Percentiles rank a stretch among this genome's conserved stretches.
phyloP scores from a whole-genome alignment of 768 basidiomycete genomes.

The Cyclocybe aegerita region DNA sequence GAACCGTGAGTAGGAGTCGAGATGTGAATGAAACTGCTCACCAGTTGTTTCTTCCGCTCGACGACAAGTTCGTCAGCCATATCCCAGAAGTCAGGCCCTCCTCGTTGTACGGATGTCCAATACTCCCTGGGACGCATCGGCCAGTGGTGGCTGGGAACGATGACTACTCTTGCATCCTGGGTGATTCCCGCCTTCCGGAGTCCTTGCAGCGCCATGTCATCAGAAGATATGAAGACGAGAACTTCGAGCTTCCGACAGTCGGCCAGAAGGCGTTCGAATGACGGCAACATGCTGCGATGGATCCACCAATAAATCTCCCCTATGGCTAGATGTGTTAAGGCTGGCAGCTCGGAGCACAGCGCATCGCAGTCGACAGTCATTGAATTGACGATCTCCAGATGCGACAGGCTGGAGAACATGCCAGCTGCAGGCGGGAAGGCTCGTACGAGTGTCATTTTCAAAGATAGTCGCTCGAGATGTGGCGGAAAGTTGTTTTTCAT shows the following conservation, averaged over 20 bases:
- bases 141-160: constrained; percentile 24
- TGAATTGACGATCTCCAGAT: constrained; percentile 29
- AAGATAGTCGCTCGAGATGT: constrained; percentile 18
- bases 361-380: constrained; percentile 25
- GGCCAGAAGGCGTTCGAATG: constrained; percentile 18
- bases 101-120: constrained; percentile 24
- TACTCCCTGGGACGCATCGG: constrained; percentile 18
- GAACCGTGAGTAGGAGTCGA: no score
- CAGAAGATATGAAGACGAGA: constrained; percentile 24
- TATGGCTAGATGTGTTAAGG: constrained; percentile 30
- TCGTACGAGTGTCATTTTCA: constrained; percentile 8
- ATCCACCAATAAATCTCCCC: constrained; percentile 20
- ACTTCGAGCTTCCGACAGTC: constrained; percentile 17
- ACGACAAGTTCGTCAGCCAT: constrained; percentile 12
- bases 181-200: constrained; percentile 15
- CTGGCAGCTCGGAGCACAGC: constrained; percentile 20
- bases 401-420: constrained; percentile 23
- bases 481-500: constrained; percentile 5
- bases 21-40: no score
- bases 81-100: constrained; percentile 30
- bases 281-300: constrained; percentile 16
- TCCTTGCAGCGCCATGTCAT: constrained; percentile 14
- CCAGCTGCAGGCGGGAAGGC: constrained; percentile 4
- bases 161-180: constrained; percentile 23
- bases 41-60: not conserved